Evolutionary conservation across 305 asterid species (phyloP), one percentile per base, ranked within the genome.

Genomic region (Coffea humblotiana): DNA sequence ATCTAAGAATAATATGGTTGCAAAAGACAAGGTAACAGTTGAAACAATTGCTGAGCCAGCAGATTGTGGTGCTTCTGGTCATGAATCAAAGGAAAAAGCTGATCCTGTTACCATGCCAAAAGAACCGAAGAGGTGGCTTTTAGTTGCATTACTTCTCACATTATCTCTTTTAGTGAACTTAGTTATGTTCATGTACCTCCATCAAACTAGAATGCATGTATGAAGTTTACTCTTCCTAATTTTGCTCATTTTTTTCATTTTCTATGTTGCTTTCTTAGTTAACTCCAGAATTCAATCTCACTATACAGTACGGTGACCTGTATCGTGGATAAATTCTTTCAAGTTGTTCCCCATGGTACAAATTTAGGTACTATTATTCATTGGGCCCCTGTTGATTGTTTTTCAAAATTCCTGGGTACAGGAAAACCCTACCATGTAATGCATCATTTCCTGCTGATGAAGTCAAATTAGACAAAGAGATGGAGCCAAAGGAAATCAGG

Each of bases 31-130:
- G 48, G 79, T 61, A 56, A 65, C 80, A 54, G 82, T 49, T 63
- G 84, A 83, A 80, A 81, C 32, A 68, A 84, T 77, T 12, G 81
- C 25, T 80, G 79, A 72, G 71, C 77, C 83, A 72, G 88, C 88
- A 66, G 43, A 37, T 37, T 82, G 81, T 73, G 78, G 56, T 75
- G 70, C 47, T 68, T 40, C 32, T 81, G 89, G n/a, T 47, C 35
- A 51, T 58, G 86, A 74, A 67, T 79, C 82, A 77, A 80, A 81
- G 49, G 84, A 75, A 78, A 83, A 85, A 80, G 86, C 70, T 45
- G 77, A 76, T 48, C 71, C 35, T 58, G 67, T 63, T 61, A 68
- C 32, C 52, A 66, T 71, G 72, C 54, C 9, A 5, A 58, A 18
- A 18, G 70, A 80, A 54, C 8, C 65, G 25, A 40, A 27, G 23